Evolutionary conservation across 257 asterid genomes (phyloP).

Genomic region (Mentha longifolia): DNA sequence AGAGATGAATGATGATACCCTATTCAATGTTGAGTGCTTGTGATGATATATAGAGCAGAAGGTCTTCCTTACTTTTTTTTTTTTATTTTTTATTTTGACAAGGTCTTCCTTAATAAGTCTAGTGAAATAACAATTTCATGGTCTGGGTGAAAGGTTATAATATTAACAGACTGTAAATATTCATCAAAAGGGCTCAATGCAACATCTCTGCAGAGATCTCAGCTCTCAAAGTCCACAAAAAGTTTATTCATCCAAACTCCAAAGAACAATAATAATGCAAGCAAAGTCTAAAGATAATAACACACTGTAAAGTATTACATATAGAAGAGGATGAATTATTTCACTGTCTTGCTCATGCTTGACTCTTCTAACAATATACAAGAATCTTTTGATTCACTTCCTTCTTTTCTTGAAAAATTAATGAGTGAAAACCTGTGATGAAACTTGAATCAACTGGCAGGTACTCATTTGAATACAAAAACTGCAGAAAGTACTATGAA

Average conservation of each 20-base stretch:
- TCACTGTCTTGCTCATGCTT: not conserved
- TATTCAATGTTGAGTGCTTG: too few species aligned
- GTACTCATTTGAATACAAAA: not conserved
- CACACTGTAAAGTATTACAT: not conserved
- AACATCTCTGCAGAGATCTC: not conserved
- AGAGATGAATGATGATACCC: too few species aligned
- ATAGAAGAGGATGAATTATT: not conserved
- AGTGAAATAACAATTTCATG: slow-evolving; percentile 75
- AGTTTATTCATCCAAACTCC: slow-evolving; percentile 1
- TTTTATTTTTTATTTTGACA: too few species aligned
- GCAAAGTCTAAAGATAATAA: not conserved
- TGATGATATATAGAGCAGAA: too few species aligned
- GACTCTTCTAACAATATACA: not conserved
- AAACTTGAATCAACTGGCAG: slow-evolving; percentile 1
- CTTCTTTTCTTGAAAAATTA: not conserved
- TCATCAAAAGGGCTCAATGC: slow-evolving; percentile 29
- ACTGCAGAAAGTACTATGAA: not conserved
- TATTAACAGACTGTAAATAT: slow-evolving; percentile 63
- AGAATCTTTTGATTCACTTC: not conserved
- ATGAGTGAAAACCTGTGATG: not conserved
- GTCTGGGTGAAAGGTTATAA: slow-evolving; percentile 72
- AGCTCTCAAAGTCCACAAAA: slow-evolving; percentile 17
- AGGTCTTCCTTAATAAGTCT: too few species aligned
- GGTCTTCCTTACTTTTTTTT: too few species aligned
- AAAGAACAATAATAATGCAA: not conserved